Conservation (phyloP, 495 filamentous ascomycete species). For the Haplographium delicatum region DNA sequence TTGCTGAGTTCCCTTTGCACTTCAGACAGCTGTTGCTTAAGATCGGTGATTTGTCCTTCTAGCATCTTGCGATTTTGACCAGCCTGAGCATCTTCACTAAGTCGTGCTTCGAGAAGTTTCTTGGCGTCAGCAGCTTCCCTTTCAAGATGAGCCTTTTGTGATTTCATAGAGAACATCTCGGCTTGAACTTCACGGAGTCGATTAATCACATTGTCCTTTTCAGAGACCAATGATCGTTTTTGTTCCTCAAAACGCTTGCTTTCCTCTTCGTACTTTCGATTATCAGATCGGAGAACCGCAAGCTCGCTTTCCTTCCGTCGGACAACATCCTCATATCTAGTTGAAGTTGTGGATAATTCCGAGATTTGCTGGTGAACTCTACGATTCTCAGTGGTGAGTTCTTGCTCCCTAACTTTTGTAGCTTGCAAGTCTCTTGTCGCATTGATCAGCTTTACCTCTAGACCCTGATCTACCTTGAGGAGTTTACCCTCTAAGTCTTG, state of each 20-base stretch:
- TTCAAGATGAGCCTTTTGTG: conserved; percentile 75
- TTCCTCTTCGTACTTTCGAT: conserved; percentile 71
- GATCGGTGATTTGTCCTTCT: conserved; percentile 78
- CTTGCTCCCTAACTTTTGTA: conserved; percentile 62
- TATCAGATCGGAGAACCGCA: conserved; percentile 74
- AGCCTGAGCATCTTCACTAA: conserved; percentile 84
- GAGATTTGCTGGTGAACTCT: conserved; percentile 80
- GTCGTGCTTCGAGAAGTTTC: conserved; percentile 75
- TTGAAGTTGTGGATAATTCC: conserved; percentile 85
- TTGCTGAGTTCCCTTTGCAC: conserved; percentile 84
- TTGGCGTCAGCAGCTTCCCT: conserved; percentile 88
- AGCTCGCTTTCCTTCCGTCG: conserved; percentile 92
- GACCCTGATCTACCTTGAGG: conserved; percentile 79
- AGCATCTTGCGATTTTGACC: conserved; percentile 80
- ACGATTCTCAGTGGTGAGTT: conserved; percentile 74
- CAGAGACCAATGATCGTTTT: conserved; percentile 56
- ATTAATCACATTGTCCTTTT: conserved; percentile 74
- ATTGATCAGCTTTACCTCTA: conserved; percentile 80
- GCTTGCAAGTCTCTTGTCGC: conserved; percentile 76
- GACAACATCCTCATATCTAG: conserved; percentile 89
- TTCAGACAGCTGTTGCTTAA: conserved; percentile 79
- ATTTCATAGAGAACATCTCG: conserved; percentile 78
- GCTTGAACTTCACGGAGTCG: conserved; percentile 82
- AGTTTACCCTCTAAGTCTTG: conserved; percentile 83
- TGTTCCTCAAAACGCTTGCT: conserved; percentile 73